A percentile compares a stretch with the other conserved stretches of the same genome.
These are phyloP conservation scores for Celoporthe dispersa DNA, from an alignment of 2,329 filamentous ascomycete species.

Conservation along the genomic window DNA sequence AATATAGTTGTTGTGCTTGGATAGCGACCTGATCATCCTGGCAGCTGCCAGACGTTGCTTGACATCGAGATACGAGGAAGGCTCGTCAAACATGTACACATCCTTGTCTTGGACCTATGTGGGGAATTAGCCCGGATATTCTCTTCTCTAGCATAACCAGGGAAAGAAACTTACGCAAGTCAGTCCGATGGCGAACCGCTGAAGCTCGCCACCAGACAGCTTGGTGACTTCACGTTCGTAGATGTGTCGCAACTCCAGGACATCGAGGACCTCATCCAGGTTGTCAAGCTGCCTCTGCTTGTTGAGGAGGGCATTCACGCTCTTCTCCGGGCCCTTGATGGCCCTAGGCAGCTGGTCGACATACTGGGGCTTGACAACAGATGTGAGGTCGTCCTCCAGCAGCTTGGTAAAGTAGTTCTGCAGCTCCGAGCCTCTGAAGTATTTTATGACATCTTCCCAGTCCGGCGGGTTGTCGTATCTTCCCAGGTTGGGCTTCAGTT, in stretches of 20 bases:
- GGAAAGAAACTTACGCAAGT: slow-evolving; percentile 66
- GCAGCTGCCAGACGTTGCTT: slow-evolving; percentile 96
- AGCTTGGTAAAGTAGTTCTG: slow-evolving; percentile 99
- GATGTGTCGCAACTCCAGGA: slow-evolving; percentile 84
- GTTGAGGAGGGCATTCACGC: slow-evolving; percentile 78
- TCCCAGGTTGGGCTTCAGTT: slow-evolving; percentile 97
- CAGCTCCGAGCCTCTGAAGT: slow-evolving; percentile 96
- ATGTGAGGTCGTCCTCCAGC: slow-evolving; percentile 94
- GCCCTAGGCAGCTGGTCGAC: slow-evolving; percentile 97
- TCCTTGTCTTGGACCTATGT: slow-evolving; percentile 29
- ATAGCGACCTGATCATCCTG: slow-evolving; percentile 87
- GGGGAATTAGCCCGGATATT: slow-evolving; percentile 2
- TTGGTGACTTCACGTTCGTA: slow-evolving; percentile 88
- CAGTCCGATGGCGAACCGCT: slow-evolving; percentile 95
- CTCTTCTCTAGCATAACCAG: background rate
- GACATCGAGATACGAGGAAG: slow-evolving; percentile 98
- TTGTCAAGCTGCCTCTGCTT: slow-evolving; percentile 78
- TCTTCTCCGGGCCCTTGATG: slow-evolving; percentile 79
- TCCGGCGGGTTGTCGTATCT: slow-evolving; percentile 95
- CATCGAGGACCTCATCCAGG: slow-evolving; percentile 78
- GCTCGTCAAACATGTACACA: slow-evolving; percentile 97
- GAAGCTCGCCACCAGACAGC: slow-evolving; percentile 95
- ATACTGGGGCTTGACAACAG: slow-evolving; percentile 98
- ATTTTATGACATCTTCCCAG: slow-evolving; percentile 98
- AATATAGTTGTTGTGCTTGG: slow-evolving; percentile 89